These are phyloP conservation scores for Cladophialophora yegresii DNA, from an alignment of 2,329 filamentous ascomycete genomes.

Conservation along the genomic window DNA sequence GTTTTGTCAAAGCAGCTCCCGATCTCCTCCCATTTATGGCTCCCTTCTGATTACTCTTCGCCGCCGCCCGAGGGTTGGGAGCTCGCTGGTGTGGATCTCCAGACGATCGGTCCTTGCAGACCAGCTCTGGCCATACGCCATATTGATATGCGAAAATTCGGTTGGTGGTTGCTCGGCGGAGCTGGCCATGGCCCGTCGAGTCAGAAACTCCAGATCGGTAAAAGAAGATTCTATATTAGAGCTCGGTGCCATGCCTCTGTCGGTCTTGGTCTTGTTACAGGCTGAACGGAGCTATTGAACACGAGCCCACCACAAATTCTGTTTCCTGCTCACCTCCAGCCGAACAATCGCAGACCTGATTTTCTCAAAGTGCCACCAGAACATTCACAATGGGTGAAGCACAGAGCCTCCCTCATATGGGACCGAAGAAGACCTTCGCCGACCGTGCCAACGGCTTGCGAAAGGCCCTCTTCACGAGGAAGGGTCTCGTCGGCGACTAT, in stretches of 20 bases:
- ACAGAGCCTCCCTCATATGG: slow-evolving; percentile 48
- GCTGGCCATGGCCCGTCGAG: slow-evolving; percentile 21
- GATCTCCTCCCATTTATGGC: not conserved
- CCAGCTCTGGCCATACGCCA: slow-evolving; percentile 16
- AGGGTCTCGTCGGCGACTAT: slow-evolving; percentile 81
- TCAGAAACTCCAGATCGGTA: not conserved
- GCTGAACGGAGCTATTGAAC: not conserved
- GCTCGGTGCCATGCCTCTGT: not conserved
- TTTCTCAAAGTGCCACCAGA: not conserved
- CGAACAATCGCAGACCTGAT: not conserved
- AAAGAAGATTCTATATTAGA: slow-evolving; percentile 12
- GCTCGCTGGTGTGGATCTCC: not conserved
- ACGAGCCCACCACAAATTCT: not conserved
- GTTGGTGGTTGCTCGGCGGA: slow-evolving; percentile 14
- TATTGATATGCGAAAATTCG: slow-evolving; percentile 12
- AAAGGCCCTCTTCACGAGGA: slow-evolving; percentile 48
- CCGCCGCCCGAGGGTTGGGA: slow-evolving; percentile 16
- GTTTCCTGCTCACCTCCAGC: not conserved
- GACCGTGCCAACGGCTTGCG: slow-evolving; percentile 41
- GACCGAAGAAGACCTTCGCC: slow-evolving; percentile 43
- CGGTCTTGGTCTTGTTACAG: not conserved
- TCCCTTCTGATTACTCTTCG: slow-evolving; percentile 18
- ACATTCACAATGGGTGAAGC: slow-evolving; percentile 34
- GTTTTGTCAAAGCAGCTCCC: slow-evolving; percentile 2
- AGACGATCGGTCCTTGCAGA: not conserved